Percentiles rank a stretch among this genome's conserved stretches.
These are phyloP conservation scores for Nidularia sp. DNA, from an alignment of 768 basidiomycete species.

Conservation along the genomic window DNA sequence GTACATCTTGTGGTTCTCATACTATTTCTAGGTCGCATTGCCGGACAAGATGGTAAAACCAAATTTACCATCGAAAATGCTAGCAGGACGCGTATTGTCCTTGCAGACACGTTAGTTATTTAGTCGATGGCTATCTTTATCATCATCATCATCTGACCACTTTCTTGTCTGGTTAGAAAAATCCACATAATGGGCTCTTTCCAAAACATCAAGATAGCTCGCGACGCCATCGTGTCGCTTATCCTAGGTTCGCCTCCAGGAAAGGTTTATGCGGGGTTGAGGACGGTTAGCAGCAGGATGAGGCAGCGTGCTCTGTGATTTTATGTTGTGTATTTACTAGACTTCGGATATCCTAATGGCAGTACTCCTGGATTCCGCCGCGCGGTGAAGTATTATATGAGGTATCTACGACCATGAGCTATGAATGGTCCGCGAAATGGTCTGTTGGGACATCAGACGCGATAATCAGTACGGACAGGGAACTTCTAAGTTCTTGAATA, in stretches of 20 bases:
- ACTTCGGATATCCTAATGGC: background rate
- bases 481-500: too few species aligned
- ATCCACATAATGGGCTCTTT: conserved; percentile 99
- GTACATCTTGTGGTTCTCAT: conserved; percentile 4
- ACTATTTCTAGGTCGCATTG: conserved; percentile 74
- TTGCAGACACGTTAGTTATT: conserved; percentile 89
- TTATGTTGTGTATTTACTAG: background rate
- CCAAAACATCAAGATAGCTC: conserved; percentile 96
- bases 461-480: too few species aligned
- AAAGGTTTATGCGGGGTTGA: conserved; percentile 85
- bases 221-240: conserved; percentile 92
- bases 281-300: conserved; percentile 90
- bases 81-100: conserved; percentile 93
- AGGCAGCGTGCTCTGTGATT: conserved; percentile 78
- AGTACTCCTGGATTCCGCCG: too few species aligned
- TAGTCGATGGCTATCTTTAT: background rate
- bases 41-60: conserved; percentile 97
- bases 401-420: too few species aligned
- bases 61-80: conserved; percentile 99
- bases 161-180: conserved; percentile 51
- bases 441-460: too few species aligned
- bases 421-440: too few species aligned
- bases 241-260: conserved; percentile 96
- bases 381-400: too few species aligned
- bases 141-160: background rate